phyloP scores from a whole-genome alignment of 2,329 filamentous ascomycete species.

The Aspergillus niger region DNA sequence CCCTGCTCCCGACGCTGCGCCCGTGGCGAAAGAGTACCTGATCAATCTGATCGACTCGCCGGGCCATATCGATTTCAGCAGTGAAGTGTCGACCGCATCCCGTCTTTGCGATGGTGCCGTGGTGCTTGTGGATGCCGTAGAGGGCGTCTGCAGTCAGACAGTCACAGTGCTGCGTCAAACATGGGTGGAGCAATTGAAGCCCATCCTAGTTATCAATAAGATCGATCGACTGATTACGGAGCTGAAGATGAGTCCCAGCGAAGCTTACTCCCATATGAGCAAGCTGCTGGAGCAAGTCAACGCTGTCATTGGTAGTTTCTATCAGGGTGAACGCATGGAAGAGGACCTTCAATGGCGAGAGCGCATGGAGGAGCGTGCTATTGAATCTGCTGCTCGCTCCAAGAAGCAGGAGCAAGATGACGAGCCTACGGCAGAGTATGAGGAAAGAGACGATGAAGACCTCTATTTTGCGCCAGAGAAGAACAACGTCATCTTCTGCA shows the following conservation, averaged over 20 bases:
- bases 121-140: slow-evolving; percentile 92
- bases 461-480: slow-evolving; percentile 98
- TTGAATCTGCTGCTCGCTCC: slow-evolving; percentile 64
- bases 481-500: slow-evolving; percentile 98
- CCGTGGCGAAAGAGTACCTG: slow-evolving; percentile 82
- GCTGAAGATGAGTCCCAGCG: slow-evolving; percentile 85
- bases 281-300: slow-evolving; percentile 95
- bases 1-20: slow-evolving; percentile 65
- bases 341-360: slow-evolving; percentile 96
- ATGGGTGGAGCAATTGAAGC: slow-evolving; percentile 94
- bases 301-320: slow-evolving; percentile 94
- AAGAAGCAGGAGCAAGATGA: slow-evolving; percentile 44
- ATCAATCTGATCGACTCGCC: slow-evolving; percentile 98
- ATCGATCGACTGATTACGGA: slow-evolving; percentile 95
- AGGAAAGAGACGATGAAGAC: slow-evolving; percentile 93
- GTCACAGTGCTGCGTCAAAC: slow-evolving; percentile 94
- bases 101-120: slow-evolving; percentile 92
- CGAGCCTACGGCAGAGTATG: slow-evolving; percentile 63
- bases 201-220: slow-evolving; percentile 95
- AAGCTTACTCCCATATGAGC: slow-evolving; percentile 86
- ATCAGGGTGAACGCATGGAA: slow-evolving; percentile 97
- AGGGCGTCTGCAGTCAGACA: slow-evolving; percentile 97
- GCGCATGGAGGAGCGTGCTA: slow-evolving; percentile 82
- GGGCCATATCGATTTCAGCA: slow-evolving; percentile 98
- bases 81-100: slow-evolving; percentile 94